phyloP scores from a whole-genome alignment of 1,284 basidiomycete genomes.

The Rhodotorula sp. region DNA sequence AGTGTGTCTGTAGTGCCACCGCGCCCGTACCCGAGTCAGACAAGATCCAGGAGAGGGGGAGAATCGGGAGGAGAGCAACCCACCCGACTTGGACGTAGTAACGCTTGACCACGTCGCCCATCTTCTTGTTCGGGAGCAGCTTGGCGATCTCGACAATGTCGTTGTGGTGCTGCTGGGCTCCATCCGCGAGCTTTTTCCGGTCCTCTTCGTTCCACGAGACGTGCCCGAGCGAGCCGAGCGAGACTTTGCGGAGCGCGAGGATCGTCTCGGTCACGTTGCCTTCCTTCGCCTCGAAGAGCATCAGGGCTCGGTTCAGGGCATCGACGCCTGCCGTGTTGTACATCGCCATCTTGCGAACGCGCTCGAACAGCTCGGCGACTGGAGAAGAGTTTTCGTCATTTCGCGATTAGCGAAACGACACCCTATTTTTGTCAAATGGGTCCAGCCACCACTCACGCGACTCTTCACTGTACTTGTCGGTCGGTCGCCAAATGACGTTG shows the following conservation, averaged over 20 bases:
- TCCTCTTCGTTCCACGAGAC: conserved; percentile 41
- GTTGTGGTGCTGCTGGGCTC: conserved; percentile 37
- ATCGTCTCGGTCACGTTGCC: conserved; percentile 26
- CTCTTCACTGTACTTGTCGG: conserved; percentile 12
- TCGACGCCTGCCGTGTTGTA: conserved; percentile 38
- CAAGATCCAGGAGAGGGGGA: too few relatives aligned
- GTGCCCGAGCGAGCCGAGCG: conserved; percentile 30
- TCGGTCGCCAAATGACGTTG: conserved; percentile 17
- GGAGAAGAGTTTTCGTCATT: background rate
- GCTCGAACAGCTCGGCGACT: conserved; percentile 25
- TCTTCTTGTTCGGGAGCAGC: conserved; percentile 35
- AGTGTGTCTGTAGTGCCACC: conserved; percentile 18
- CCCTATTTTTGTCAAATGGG: background rate
- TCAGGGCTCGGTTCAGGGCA: conserved; percentile 32
- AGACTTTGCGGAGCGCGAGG: conserved; percentile 23
- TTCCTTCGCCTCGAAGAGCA: conserved; percentile 24
- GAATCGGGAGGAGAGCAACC: background rate
- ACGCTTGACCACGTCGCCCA: conserved; percentile 41
- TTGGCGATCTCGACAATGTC: conserved; percentile 39
- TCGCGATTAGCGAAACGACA: background rate
- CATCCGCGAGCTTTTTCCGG: conserved; percentile 27
- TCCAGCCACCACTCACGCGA: background rate
- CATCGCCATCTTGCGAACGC: conserved; percentile 21
- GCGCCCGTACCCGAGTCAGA: background rate
- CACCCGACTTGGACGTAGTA: conserved; percentile 41